Evolutionary conservation across 768 basidiomycete species (phyloP).

Genomic region (Solioccasus polychromus): DNA sequence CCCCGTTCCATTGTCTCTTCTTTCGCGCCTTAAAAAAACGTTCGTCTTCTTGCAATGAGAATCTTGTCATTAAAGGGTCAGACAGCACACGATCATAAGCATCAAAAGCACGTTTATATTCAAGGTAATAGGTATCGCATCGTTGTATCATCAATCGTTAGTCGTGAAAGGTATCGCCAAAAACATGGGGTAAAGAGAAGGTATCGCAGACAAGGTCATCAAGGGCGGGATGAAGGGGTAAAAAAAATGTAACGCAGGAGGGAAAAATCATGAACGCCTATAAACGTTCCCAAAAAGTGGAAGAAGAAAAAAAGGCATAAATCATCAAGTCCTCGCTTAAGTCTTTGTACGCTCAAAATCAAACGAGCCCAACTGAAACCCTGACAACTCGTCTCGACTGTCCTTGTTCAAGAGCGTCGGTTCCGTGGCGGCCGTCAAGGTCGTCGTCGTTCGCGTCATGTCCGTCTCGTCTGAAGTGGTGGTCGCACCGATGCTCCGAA

Average conservation of each 20-base stretch:
- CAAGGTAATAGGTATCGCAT: slow-evolving; percentile 10
- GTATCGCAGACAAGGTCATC: slow-evolving; percentile 12
- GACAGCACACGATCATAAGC: neutral
- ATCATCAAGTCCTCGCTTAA: slow-evolving; percentile 2
- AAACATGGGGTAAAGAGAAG: neutral
- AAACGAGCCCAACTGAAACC: slow-evolving; percentile 16
- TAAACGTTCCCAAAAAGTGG: slow-evolving; percentile 3
- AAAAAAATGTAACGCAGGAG: neutral
- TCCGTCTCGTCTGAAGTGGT: slow-evolving; percentile 32
- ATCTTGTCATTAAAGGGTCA: too few species aligned
- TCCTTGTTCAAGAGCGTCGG: slow-evolving; percentile 8
- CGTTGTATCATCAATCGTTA: slow-evolving; percentile 7
- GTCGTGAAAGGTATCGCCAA: slow-evolving; percentile 1
- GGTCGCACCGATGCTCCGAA: slow-evolving; percentile 31
- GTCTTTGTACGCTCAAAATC: slow-evolving; percentile 21
- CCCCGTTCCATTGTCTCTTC: too few species aligned
- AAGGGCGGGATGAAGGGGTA: neutral
- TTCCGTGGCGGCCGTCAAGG: slow-evolving; percentile 17
- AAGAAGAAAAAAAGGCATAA: neutral
- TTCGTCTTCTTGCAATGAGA: too few species aligned
- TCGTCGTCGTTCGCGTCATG: slow-evolving; percentile 23
- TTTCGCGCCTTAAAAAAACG: too few species aligned
- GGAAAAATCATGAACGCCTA: neutral
- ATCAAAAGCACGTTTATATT: neutral
- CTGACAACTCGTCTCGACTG: slow-evolving; percentile 3